phyloP scores from a whole-genome alignment of 2,329 filamentous ascomycete species.

The Blumeriella jaapii region DNA sequence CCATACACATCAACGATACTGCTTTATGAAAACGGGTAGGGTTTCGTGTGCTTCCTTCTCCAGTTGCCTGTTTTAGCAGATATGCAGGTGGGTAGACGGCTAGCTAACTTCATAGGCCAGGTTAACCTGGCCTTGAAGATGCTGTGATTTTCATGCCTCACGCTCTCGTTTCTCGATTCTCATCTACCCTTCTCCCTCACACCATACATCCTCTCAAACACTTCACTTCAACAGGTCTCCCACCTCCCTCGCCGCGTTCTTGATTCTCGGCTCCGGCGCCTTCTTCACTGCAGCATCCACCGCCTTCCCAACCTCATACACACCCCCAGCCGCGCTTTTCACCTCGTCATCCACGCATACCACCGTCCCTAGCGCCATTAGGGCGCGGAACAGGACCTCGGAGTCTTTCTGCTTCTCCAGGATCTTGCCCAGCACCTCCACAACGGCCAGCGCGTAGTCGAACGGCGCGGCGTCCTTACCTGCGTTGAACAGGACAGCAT shows the following conservation, averaged over 20 bases:
- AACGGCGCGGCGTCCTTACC: constrained; percentile 23
- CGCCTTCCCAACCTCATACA: constrained; percentile 39
- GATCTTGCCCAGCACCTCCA: constrained; percentile 51
- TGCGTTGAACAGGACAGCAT: constrained; percentile 57
- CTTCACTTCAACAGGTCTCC: constrained; percentile 9
- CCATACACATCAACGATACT: too few relatives aligned
- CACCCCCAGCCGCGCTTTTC: constrained; percentile 43
- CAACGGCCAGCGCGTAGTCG: constrained; percentile 33
- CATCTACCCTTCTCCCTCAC: background rate
- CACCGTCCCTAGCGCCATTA: constrained; percentile 76
- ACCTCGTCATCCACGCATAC: constrained; percentile 45
- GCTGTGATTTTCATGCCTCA: too few relatives aligned
- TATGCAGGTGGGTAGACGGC: too few relatives aligned
- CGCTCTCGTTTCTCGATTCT: background rate
- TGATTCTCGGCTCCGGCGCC: constrained; percentile 48
- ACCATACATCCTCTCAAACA: background rate
- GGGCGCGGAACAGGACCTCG: constrained; percentile 70
- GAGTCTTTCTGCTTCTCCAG: constrained; percentile 59
- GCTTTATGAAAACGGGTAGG: too few relatives aligned
- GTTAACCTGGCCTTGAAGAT: too few relatives aligned
- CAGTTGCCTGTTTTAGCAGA: too few relatives aligned
- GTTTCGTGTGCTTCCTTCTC: too few relatives aligned
- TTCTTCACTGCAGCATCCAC: constrained; percentile 37
- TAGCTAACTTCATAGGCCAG: too few relatives aligned
- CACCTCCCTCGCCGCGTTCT: constrained; percentile 49